Conservation (phyloP, 495 filamentous ascomycete genomes). For the Penicillium verhagenii region DNA sequence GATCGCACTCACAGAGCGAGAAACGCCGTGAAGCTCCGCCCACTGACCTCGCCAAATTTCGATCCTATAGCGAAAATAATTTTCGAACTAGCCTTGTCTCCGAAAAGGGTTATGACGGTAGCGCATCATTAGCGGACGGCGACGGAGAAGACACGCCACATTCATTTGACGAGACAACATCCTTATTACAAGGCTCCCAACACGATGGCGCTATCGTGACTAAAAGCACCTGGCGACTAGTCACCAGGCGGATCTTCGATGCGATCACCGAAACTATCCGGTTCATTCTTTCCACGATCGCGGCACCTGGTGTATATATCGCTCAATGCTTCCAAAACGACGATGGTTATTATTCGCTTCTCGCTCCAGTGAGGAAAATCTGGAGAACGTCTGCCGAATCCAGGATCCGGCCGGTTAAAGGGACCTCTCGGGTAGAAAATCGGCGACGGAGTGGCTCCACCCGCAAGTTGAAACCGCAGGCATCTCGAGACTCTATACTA, state of each 20-base stretch:
- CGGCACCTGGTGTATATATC: slow-evolving; percentile 75
- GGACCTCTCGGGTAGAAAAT: slow-evolving; percentile 23
- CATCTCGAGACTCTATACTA: slow-evolving; percentile 39
- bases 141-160: slow-evolving; percentile 31
- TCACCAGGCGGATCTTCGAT: slow-evolving; percentile 47
- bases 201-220: slow-evolving; percentile 57
- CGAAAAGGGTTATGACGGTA: slow-evolving; percentile 39
- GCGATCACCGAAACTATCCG: slow-evolving; percentile 65
- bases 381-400: slow-evolving; percentile 38
- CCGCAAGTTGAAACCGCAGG: slow-evolving; percentile 36
- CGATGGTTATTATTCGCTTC: slow-evolving; percentile 71
- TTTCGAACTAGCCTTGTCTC: slow-evolving; percentile 31
- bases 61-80: slow-evolving; percentile 49
- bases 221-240: slow-evolving; percentile 45
- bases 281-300: slow-evolving; percentile 74
- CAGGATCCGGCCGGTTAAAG: slow-evolving; percentile 30
- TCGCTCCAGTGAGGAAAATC: slow-evolving; percentile 59
- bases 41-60: slow-evolving; percentile 43
- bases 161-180: slow-evolving; percentile 63
- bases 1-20: slow-evolving; percentile 65
- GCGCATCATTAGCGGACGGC: slow-evolving; percentile 26
- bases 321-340: slow-evolving; percentile 80
- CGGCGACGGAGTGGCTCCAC: slow-evolving; percentile 36
- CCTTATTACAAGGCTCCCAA: slow-evolving; percentile 48
- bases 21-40: slow-evolving; percentile 44